phyloP scores from a whole-genome alignment of 2,329 filamentous ascomycete species.

The Venturia nashicola region DNA sequence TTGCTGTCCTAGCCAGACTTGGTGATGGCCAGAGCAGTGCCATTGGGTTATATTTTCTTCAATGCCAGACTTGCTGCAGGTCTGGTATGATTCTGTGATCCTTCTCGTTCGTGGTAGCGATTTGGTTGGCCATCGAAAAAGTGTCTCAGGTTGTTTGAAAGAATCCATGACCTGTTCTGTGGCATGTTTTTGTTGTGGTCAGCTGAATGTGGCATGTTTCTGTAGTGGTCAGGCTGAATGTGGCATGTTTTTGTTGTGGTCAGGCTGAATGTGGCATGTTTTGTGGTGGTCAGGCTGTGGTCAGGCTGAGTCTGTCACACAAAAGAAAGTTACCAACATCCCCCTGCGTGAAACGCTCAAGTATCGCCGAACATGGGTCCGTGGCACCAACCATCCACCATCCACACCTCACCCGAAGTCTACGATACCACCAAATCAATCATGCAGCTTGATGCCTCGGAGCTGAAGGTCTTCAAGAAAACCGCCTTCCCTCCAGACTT shows the following conservation, averaged over 20 bases:
- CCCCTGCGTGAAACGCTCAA: background rate
- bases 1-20: no score
- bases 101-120: no score
- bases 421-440: background rate
- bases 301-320: background rate
- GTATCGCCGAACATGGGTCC: background rate
- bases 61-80: no score
- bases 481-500: conserved; percentile 94
- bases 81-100: no score
- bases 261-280: background rate
- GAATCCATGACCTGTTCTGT: no score
- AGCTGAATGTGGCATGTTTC: background rate
- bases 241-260: background rate
- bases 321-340: background rate
- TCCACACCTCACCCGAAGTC: background rate
- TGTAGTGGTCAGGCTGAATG: no score
- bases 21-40: no score
- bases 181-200: background rate
- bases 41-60: no score
- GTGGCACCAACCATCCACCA: background rate
- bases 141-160: no score
- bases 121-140: no score
- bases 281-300: no score
- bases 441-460: conserved; percentile 39
- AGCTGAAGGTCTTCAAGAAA: conserved; percentile 77